Base-by-base conservation (phyloP, 768 basidiomycete species). In the Tricholoma sp. region DNA sequence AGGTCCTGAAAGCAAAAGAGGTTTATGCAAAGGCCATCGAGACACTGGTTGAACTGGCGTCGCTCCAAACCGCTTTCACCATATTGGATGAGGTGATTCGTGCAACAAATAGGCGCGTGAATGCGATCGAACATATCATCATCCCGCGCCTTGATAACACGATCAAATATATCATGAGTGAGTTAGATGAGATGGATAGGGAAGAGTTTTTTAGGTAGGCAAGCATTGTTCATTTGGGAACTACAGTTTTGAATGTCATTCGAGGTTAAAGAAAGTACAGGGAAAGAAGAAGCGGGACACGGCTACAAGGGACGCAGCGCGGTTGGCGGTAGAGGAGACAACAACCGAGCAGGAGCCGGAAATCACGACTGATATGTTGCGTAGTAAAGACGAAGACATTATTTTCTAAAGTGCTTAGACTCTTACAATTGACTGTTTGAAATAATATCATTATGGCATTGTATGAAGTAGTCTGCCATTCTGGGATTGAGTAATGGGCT, bases 41-140 rank as follows among this genome's bases (percentile, higher is more conserved):
- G 72, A 97, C 95, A 3, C 80, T 99, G 24, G 96, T 99, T 37
- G 96, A 99, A 72, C 83, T 99, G 34, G 97, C 97, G 1, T 96
- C 94, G 11, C 77, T 99, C 41, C 90, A 98, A 75, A 98, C 97
- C 0, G 97, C 97, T 4, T 99, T 99, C 76, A 96, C 88, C 57
- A 98, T 98, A 63, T 83, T 99, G 35, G 97, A 99, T 72, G 97
- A 98, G 74, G 97, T 98, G 59, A 99, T 99, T 67, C 90, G 93
- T 49, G 94, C 95, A n/a, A 98, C 97, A 35, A 99, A 98, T 72
- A 90, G 97, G 52, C 86, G 97, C 61, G 97, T 99, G 39, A 99
- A 99, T 67, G 97, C 97, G 2, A 96, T 99, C 62, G 97, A 99
- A 66, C 94, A 99, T 69, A 86, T 99, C 62, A 79, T 99, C 64